These are phyloP conservation scores for Conringia planisiliqua DNA, from an alignment of 345 rosid genomes.

Conservation along the genomic window DNA sequence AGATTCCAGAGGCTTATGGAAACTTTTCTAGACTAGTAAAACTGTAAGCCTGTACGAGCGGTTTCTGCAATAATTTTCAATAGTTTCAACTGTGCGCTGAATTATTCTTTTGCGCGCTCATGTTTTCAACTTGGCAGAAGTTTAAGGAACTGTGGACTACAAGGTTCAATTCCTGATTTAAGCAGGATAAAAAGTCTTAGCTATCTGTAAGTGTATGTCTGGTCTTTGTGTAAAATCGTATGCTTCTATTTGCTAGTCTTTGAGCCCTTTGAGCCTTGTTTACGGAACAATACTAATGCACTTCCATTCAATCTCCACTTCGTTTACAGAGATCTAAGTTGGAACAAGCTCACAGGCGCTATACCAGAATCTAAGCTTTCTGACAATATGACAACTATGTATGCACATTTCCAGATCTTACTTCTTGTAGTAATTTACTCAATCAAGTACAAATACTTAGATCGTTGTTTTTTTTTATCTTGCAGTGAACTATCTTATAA, in stretches of 20 bases:
- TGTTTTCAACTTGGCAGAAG: slow-evolving; percentile 53
- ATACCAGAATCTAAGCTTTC: slow-evolving; percentile 66
- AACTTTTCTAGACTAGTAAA: slow-evolving; percentile 48
- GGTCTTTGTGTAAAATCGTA: neutral
- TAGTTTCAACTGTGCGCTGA: neutral
- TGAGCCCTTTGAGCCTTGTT: neutral
- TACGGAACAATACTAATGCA: neutral
- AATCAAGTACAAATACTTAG: neutral
- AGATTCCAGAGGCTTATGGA: slow-evolving; percentile 62
- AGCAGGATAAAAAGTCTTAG: slow-evolving; percentile 47
- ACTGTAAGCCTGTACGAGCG: slow-evolving; percentile 41
- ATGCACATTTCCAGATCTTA: neutral
- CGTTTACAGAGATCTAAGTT: slow-evolving; percentile 64
- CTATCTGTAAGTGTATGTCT: slow-evolving; percentile 55
- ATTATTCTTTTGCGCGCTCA: neutral
- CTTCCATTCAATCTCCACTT: neutral
- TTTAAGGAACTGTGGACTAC: slow-evolving; percentile 75
- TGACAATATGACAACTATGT: slow-evolving; percentile 66
- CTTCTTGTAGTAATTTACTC: neutral
- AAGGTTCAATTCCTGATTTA: slow-evolving; percentile 72
- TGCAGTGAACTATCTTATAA: slow-evolving; percentile 73
- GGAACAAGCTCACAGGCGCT: slow-evolving; percentile 59
- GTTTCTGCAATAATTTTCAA: neutral
- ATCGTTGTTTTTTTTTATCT: neutral
- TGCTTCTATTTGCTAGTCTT: slow-evolving; percentile 12